A percentile compares a stretch with the other conserved stretches of the same genome.
These are phyloP conservation scores for Dinochytrium kinnereticum DNA, from an alignment of 371 early-diverging fungal genomes.

Conservation along the genomic window DNA sequence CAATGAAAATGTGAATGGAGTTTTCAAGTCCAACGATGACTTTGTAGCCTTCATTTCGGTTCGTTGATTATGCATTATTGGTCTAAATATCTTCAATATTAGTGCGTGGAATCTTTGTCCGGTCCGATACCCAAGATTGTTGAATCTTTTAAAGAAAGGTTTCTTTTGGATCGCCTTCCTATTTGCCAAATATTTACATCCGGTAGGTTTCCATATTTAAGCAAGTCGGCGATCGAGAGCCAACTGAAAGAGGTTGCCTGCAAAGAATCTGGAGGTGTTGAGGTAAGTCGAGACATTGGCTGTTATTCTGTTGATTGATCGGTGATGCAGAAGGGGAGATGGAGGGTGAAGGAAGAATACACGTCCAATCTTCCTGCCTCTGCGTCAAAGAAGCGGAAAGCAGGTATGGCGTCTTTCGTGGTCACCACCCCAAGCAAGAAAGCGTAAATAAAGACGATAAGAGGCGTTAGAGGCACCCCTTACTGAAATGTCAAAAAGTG, in stretches of 20 bases:
- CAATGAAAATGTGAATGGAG: neutral
- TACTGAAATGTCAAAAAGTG: neutral
- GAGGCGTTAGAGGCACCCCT: neutral
- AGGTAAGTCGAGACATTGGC: neutral
- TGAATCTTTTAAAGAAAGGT: conserved; percentile 11
- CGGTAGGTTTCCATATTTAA: neutral
- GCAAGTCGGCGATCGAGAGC: conserved; percentile 8
- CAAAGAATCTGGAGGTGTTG: neutral
- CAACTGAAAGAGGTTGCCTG: conserved; percentile 18
- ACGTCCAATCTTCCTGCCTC: neutral
- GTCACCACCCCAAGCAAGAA: no score
- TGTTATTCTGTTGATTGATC: neutral
- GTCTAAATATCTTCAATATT: no score
- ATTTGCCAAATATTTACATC: neutral
- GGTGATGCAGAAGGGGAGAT: neutral
- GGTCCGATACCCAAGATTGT: neutral
- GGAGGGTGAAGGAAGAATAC: conserved; percentile 2
- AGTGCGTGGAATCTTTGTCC: neutral
- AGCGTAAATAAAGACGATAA: no score
- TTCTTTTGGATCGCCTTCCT: no score
- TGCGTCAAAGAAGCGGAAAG: neutral
- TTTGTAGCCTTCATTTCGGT: neutral
- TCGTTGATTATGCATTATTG: no score
- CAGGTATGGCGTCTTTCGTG: no score
- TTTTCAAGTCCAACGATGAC: neutral